Conservation (phyloP, 148 eudicot genomes). For the Euryodendron excelsum region DNA sequence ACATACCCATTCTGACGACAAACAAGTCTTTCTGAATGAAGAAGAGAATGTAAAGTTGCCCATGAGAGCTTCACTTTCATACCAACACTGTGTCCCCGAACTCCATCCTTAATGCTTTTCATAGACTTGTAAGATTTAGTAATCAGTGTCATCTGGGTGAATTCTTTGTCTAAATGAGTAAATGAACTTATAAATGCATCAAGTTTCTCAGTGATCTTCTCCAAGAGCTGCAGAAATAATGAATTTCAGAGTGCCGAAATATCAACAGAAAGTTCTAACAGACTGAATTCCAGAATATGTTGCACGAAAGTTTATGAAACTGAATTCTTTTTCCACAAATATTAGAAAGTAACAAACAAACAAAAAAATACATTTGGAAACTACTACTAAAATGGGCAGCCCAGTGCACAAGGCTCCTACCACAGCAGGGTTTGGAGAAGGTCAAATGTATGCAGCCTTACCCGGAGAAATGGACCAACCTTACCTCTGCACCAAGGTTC, state of each 20-base stretch:
- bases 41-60: conserved; percentile 96
- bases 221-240: conserved; percentile 62
- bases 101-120: conserved; percentile 53
- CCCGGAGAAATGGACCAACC: no score
- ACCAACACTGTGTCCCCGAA: conserved; percentile 38
- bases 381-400: neutral
- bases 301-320: neutral
- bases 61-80: conserved; percentile 70
- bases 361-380: neutral
- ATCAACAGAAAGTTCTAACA: neutral
- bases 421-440: no score
- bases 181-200: conserved; percentile 75
- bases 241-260: neutral
- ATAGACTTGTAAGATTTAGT: conserved; percentile 67
- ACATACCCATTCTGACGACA: conserved; percentile 89
- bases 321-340: neutral
- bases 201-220: conserved; percentile 72
- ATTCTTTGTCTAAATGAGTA: conserved; percentile 81
- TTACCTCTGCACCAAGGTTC: no score
- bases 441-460: no score
- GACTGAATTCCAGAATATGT: neutral
- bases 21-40: conserved; percentile 78
- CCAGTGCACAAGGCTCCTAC: no score
- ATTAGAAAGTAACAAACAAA: neutral
- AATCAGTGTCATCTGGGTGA: conserved; percentile 59